Evolutionary conservation across 805 yeast species (phyloP), one percentile per base, ranked within the genome.

Genomic region (Cyberlindnera petersonii): DNA sequence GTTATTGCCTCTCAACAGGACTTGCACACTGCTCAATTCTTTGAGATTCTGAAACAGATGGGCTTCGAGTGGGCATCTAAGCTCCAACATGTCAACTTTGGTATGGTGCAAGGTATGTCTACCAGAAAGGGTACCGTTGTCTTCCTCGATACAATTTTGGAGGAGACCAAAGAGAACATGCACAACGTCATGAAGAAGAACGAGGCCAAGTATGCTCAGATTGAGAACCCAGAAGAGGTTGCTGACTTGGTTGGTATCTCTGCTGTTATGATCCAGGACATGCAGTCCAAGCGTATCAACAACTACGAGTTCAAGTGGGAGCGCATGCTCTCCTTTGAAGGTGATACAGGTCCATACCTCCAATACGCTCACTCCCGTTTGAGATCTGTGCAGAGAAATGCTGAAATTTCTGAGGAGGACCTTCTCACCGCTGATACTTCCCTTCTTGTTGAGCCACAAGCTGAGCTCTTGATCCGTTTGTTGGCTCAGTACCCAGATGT

Each of bases 111-210:
- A 58, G 98, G 98, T 54, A 93, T 93, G 99, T 84, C 95, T 20
- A 93, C 98, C 43, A 82, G 99, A 71, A 86, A 81, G 66, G 99
- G 99, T 52, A 93, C 96, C 24, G 99, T 93, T 47, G 98, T 93
- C n/a, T 93, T 93, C 74, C 74, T 93, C 56, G 96, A 93, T 65
- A 83, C 78, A 57, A 93, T 93, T 53, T 72, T 93, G 53, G 93
- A 91, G 66, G 96, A 87, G 64, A 88, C 96, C 43, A 85, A 85
- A 67, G 86, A 84, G 40, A 77, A 86, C 56, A 93, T 93, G 96
- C 95, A 88, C 60, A 93, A 86, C 53, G 96, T 93, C 40, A 93
- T 93, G 98, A 79, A 82, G 67, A 80, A 80, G 68, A 93, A 91
- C 64, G 87, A 82, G 62, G 81, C 72, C 50, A 93, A 93, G 66